phyloP scores from a whole-genome alignment of 1,284 basidiomycete species.

The Sutorius eximius region DNA sequence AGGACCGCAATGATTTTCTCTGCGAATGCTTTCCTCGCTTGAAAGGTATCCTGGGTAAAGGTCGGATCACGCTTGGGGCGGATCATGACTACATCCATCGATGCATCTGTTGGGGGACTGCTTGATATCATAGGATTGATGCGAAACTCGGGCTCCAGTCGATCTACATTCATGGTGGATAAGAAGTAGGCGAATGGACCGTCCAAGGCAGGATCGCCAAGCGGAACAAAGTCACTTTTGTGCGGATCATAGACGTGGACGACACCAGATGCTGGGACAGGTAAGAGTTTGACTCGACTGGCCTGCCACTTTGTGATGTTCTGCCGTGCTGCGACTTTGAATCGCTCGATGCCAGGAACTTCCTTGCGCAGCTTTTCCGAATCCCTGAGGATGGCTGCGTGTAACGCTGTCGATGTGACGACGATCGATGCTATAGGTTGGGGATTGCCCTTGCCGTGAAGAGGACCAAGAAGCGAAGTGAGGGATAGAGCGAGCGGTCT shows the following conservation, averaged over 20 bases:
- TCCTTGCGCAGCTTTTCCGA: conserved; percentile 72
- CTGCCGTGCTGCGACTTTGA: conserved; percentile 78
- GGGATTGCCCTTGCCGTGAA: conserved; percentile 14
- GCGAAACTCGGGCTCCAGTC: conserved; percentile 80
- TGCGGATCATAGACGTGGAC: conserved; percentile 64
- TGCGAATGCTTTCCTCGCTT: conserved; percentile 47
- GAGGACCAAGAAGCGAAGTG: conserved; percentile 47
- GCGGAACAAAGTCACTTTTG: conserved; percentile 49
- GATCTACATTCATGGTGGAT: conserved; percentile 76
- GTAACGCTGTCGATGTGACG: conserved; percentile 79
- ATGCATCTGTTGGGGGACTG: conserved; percentile 40
- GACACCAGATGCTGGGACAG: conserved; percentile 38
- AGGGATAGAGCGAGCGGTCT: conserved; percentile 59
- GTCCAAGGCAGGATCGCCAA: conserved; percentile 42
- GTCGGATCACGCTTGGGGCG: conserved; percentile 73
- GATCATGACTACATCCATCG: conserved; percentile 82
- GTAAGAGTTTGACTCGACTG: conserved; percentile 59
- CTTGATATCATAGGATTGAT: conserved; percentile 34
- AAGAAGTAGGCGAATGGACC: conserved; percentile 90
- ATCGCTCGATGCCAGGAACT: conserved; percentile 80
- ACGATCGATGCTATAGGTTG: conserved; percentile 51
- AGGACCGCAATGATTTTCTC: conserved; percentile 52
- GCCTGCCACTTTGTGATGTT: conserved; percentile 77
- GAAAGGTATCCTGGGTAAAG: conserved; percentile 40
- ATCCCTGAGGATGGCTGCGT: conserved; percentile 82